phyloP scores from a whole-genome alignment of 106 monocot genomes.

The Apostasia shenzhenica region DNA sequence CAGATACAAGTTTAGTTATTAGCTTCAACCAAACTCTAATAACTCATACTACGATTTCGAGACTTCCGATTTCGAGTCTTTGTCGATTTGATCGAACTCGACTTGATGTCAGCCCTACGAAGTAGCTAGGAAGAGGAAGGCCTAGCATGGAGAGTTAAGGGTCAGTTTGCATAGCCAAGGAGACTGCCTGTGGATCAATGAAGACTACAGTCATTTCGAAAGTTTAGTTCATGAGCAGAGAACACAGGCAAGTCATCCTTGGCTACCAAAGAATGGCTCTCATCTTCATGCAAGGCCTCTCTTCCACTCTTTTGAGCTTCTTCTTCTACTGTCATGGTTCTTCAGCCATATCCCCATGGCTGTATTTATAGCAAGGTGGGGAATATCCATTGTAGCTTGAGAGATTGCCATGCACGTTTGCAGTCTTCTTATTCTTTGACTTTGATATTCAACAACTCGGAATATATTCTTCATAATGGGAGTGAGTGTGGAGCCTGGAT shows the following conservation, averaged over 20 bases:
- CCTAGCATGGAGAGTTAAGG: conserved; percentile 9
- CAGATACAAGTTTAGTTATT: no score
- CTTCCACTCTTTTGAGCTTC: conserved; percentile 3
- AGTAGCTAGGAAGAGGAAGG: neutral
- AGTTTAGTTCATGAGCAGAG: neutral
- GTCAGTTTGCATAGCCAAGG: conserved; percentile 6
- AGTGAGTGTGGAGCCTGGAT: neutral
- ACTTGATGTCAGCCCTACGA: no score
- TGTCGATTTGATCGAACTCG: no score
- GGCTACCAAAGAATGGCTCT: conserved; percentile 14
- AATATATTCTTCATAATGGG: neutral
- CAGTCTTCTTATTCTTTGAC: neutral
- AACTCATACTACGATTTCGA: no score
- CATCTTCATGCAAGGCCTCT: conserved; percentile 16
- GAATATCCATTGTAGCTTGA: no score
- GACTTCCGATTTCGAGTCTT: no score
- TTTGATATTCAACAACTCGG: neutral
- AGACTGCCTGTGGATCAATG: conserved; percentile 2
- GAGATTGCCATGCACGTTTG: neutral
- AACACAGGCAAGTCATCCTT: conserved; percentile 20
- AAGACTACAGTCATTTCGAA: neutral
- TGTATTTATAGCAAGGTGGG: neutral
- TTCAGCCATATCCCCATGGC: neutral
- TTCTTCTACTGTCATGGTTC: neutral
- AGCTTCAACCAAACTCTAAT: no score